Base-by-base conservation (phyloP, 2,329 filamentous ascomycete species). In the Sphaceloma murrayae region DNA sequence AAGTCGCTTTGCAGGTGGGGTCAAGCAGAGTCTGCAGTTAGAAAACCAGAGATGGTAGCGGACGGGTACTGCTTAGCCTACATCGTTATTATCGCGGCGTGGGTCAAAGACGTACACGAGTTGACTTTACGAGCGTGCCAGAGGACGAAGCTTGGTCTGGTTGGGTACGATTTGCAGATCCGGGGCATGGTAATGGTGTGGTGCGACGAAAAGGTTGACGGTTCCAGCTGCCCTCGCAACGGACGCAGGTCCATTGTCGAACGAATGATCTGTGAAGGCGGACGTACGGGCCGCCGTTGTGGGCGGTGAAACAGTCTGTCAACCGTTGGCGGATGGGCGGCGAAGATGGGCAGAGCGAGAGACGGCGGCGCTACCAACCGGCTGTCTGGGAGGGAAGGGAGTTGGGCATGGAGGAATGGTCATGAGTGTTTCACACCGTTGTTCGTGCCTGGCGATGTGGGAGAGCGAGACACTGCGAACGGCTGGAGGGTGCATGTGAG, bases 351-450 rank as follows among this genome's bases (percentile, higher is more conserved):
- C 6, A 27, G 6, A 27, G 6, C 24, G 29, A 31, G 29, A 31
- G 29, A n/a, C n/a, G n/a, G n/a, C n/a, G n/a, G n/a, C n/a, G n/a
- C n/a, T n/a, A n/a, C n/a, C n/a, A n/a, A n/a, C n/a, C 29, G 29
- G 16, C n/a, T 31, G 16, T 31, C 29, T 14, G 34, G 34, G 19
- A 10, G 21, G 13, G 13, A n/a, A n/a, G 7, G 19, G 18, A 26
- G 19, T 24, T 19, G 34, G 27, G 18, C 19, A 13, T 5, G 34
- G 4, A 13, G 7, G 31, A n/a, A 38, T 6, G 11, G 13, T 9
- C 19, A 40, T 29, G 24, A n/a, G 42, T 34, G 42, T 45, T 45
- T 45, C 42, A 36, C 21, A 27, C 42, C 42, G 42, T 45, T 45
- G 42, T 30, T 33, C n/a, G n/a, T 45, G 31, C 42, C 29, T 34